phyloP scores from a whole-genome alignment of 2,329 filamentous ascomycete genomes.

The Hypoxylon sp. region DNA sequence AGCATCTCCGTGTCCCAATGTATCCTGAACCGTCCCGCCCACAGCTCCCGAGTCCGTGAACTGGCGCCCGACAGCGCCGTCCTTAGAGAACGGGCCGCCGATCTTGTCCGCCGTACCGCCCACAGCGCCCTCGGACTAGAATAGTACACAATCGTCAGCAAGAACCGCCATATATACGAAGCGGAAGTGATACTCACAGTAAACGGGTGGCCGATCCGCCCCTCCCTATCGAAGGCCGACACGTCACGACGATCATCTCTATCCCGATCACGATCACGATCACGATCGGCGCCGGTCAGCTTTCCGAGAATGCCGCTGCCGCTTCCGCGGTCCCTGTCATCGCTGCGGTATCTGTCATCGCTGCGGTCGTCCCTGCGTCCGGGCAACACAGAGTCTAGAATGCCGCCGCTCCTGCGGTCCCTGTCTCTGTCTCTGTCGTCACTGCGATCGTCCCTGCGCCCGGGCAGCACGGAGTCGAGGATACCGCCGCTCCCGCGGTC shows the following conservation, averaged over 20 bases:
- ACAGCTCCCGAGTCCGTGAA: slow-evolving; percentile 37
- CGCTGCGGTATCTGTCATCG: no score
- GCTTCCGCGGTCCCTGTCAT: slow-evolving; percentile 1
- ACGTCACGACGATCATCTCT: background rate
- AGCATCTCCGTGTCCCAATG: slow-evolving; percentile 30
- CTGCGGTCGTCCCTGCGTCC: no score
- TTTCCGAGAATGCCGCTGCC: background rate
- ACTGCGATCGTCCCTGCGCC: no score
- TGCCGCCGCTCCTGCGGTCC: slow-evolving; percentile 8
- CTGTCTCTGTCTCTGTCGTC: no score
- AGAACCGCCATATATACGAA: no score
- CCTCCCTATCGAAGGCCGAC: slow-evolving; percentile 37
- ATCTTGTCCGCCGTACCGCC: slow-evolving; percentile 32
- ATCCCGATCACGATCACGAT: background rate
- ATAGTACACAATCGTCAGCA: background rate
- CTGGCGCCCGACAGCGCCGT: slow-evolving; percentile 32
- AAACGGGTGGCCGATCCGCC: slow-evolving; percentile 37
- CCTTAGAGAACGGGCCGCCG: slow-evolving; percentile 35
- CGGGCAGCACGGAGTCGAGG: slow-evolving; percentile 20
- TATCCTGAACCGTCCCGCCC: slow-evolving; percentile 36
- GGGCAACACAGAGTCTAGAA: slow-evolving; percentile 22
- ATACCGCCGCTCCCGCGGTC: slow-evolving; percentile 12
- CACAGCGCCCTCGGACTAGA: slow-evolving; percentile 34
- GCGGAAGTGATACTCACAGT: slow-evolving; percentile 22
- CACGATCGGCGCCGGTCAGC: no score